A percentile compares a stretch with the other conserved stretches of the same genome.
Conservation (phyloP, 1,284 basidiomycete species). For the Phellopilus nigrolimitatus region DNA sequence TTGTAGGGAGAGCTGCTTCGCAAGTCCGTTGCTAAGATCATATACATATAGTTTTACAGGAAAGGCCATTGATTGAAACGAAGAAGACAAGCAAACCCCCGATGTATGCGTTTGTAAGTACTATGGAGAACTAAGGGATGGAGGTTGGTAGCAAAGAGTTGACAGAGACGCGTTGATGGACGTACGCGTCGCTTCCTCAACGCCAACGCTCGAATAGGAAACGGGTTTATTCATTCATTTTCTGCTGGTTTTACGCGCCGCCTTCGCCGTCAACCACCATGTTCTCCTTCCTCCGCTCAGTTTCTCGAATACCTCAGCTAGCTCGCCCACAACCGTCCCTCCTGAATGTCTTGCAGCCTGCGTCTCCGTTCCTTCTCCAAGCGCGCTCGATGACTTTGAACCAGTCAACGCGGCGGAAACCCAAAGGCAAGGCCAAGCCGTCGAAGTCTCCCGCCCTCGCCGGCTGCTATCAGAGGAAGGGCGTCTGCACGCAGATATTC, state of each 20-base stretch:
- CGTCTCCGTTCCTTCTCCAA: slow-evolving; percentile 23
- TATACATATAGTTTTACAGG: slow-evolving; percentile 82
- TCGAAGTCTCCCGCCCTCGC: slow-evolving; percentile 77
- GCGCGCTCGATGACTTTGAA: slow-evolving; percentile 69
- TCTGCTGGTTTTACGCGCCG: not conserved
- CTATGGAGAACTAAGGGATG: not conserved
- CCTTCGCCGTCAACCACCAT: slow-evolving; percentile 29
- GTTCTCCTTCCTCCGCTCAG: slow-evolving; percentile 40
- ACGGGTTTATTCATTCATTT: not conserved
- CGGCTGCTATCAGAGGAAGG: slow-evolving; percentile 81
- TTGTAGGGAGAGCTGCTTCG: slow-evolving; percentile 67
- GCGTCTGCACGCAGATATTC: slow-evolving; percentile 82
- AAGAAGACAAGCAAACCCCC: not conserved
- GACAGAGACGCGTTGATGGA: slow-evolving; percentile 1
- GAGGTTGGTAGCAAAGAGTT: slow-evolving; percentile 1
- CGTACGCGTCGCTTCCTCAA: not conserved
- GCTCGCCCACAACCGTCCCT: slow-evolving; percentile 24
- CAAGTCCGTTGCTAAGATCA: slow-evolving; percentile 85
- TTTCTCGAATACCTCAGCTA: slow-evolving; percentile 24
- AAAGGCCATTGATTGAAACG: slow-evolving; percentile 20
- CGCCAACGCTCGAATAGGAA: not conserved
- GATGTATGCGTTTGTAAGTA: not conserved
- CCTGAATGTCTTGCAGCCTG: slow-evolving; percentile 23
- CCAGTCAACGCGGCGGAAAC: slow-evolving; percentile 67
- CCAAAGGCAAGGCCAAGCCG: slow-evolving; percentile 42